Conservation (phyloP, 352 stramenopile genomes). For the Globisporangium cystogenes region DNA sequence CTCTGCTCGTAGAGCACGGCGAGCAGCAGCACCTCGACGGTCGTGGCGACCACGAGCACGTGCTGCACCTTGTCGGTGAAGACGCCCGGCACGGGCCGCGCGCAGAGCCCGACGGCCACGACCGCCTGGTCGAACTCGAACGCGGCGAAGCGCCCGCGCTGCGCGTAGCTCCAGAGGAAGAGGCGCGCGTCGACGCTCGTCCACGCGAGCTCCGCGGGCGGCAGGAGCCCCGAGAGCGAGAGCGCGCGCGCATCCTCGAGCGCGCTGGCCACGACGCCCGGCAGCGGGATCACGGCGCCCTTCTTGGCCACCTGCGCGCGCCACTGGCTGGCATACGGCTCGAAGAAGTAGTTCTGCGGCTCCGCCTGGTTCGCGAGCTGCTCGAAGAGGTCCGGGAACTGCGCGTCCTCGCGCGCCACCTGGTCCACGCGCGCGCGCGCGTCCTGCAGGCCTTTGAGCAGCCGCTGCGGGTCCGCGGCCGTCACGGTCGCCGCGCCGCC, state of each 20-base stretch:
- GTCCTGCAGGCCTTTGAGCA: slow-evolving; percentile 64
- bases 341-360: slow-evolving; percentile 88
- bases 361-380: slow-evolving; percentile 77
- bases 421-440: slow-evolving; percentile 77
- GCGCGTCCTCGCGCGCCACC: slow-evolving; percentile 57
- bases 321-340: slow-evolving; percentile 82
- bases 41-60: slow-evolving; percentile 93
- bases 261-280: slow-evolving; percentile 57
- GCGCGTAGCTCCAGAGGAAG: slow-evolving; percentile 94
- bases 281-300: slow-evolving; percentile 57
- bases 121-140: slow-evolving; percentile 92
- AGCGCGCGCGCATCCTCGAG: slow-evolving; percentile 64
- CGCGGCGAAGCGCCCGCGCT: slow-evolving; percentile 71
- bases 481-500: too few relatives aligned
- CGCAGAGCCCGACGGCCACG: slow-evolving; percentile 87
- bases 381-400: slow-evolving; percentile 75
- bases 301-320: slow-evolving; percentile 77
- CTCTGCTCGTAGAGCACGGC: slow-evolving; percentile 79
- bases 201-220: slow-evolving; percentile 91
- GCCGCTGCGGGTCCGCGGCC: slow-evolving; percentile 25
- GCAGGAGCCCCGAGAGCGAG: slow-evolving; percentile 90
- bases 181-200: slow-evolving; percentile 92
- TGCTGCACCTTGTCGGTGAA: slow-evolving; percentile 93
- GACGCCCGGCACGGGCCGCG: slow-evolving; percentile 82
- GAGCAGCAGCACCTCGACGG: slow-evolving; percentile 92